A percentile compares a stretch with the other conserved stretches of the same genome.
These are phyloP conservation scores for Bruguiera hainesii DNA, from an alignment of 441 rosid species.

Conservation along the genomic window DNA sequence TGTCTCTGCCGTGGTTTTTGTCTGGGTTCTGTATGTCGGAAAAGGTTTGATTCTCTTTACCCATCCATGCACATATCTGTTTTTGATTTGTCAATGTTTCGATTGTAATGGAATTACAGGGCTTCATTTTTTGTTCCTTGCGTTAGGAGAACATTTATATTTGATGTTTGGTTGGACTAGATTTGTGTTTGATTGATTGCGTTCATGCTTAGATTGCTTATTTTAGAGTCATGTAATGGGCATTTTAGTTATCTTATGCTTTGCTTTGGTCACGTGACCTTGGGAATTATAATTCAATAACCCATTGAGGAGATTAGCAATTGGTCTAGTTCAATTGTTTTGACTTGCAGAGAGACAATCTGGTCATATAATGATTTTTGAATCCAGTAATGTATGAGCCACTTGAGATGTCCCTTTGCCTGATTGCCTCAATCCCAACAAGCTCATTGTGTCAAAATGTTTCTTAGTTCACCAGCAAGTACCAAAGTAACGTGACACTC, in stretches of 20 bases:
- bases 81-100: slow-evolving; percentile 1
- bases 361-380: background rate
- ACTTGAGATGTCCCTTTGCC: background rate
- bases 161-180: no score
- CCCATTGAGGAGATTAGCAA: background rate
- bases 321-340: slow-evolving; percentile 2
- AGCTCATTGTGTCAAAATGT: background rate
- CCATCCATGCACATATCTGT: background rate
- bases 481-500: slow-evolving; percentile 11
- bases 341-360: background rate
- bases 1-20: slow-evolving; percentile 76
- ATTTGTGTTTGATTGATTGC: background rate
- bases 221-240: background rate
- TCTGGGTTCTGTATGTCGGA: slow-evolving; percentile 74
- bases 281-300: background rate
- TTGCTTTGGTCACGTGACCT: slow-evolving; percentile 7
- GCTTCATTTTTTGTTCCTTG: background rate
- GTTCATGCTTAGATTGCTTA: background rate
- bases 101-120: background rate
- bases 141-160: no score
- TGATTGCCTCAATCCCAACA: background rate
- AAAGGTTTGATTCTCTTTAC: slow-evolving; percentile 53
- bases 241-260: background rate
- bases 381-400: background rate
- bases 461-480: background rate